phyloP scores from a whole-genome alignment of 495 filamentous ascomycete species.

The Hyaloscypha hepaticicola region DNA sequence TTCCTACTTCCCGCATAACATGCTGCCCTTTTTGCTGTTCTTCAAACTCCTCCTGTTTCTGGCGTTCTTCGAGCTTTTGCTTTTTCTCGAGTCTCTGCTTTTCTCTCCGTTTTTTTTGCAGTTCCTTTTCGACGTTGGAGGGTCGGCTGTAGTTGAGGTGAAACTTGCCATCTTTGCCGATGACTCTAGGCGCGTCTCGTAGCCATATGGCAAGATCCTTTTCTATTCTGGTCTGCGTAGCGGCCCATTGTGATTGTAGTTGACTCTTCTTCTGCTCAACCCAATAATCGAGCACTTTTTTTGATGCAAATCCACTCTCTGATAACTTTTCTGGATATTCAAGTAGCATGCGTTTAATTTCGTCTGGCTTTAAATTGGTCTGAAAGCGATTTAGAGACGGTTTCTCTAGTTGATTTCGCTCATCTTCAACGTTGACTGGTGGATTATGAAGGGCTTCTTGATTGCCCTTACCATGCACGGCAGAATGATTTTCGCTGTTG shows the following conservation, averaged over 20 bases:
- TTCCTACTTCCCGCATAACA: not conserved
- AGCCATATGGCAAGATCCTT: not conserved
- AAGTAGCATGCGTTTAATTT: not conserved
- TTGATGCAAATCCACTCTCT: not conserved
- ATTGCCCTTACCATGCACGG: not conserved
- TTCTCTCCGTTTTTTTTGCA: not conserved
- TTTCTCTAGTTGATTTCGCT: not conserved
- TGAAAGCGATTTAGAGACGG: not conserved
- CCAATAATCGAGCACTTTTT: not conserved
- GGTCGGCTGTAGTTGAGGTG: not conserved
- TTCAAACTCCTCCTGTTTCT: not conserved
- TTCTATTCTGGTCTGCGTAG: not conserved
- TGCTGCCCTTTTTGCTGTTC: not conserved
- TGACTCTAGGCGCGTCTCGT: not conserved
- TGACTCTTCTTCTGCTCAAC: conserved; percentile 5
- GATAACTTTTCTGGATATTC: not conserved
- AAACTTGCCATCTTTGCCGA: conserved; percentile 10
- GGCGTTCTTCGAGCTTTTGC: too few relatives aligned
- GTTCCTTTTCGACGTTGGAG: not conserved
- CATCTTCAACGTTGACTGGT: not conserved
- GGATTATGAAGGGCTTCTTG: conserved; percentile 1
- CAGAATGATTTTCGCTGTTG: not conserved
- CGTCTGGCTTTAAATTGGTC: not conserved
- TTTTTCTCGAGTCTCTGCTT: conserved; percentile 6
- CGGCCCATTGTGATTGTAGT: not conserved